These are phyloP conservation scores for Peniophora sp. DNA, from an alignment of 1,284 basidiomycete species.

Conservation along the genomic window DNA sequence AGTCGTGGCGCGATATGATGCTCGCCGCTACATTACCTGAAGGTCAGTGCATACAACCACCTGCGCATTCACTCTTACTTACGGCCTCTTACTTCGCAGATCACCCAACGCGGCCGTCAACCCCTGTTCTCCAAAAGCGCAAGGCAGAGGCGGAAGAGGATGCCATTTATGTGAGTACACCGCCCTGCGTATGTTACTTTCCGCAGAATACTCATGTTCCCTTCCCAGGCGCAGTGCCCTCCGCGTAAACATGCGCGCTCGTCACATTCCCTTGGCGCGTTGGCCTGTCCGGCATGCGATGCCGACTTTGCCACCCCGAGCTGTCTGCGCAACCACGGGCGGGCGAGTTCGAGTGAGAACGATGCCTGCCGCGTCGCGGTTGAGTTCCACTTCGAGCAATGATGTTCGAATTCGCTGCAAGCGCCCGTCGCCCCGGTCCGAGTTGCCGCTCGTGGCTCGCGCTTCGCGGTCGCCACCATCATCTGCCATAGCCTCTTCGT, in stretches of 20 bases:
- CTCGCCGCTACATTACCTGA: not conserved
- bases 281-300: constrained; percentile 64
- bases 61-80: constrained; percentile 5
- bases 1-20: constrained; percentile 42
- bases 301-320: constrained; percentile 49
- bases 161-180: constrained; percentile 38
- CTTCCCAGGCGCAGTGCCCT: not conserved
- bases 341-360: constrained; percentile 33
- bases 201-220: constrained; percentile 1
- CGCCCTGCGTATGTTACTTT: not conserved
- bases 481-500: too few species aligned
- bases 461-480: too few species aligned
- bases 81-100: constrained; percentile 11
- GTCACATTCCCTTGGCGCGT: constrained; percentile 16
- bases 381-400: constrained; percentile 57
- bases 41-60: constrained; percentile 2
- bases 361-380: constrained; percentile 68
- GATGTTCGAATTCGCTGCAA: too few species aligned
- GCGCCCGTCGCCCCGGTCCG: too few species aligned
- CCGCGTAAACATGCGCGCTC: constrained; percentile 11
- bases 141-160: constrained; percentile 33
- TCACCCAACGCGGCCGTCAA: constrained; percentile 7
- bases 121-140: constrained; percentile 28
- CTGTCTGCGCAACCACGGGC: constrained; percentile 51
- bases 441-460: too few species aligned